These are phyloP conservation scores for Phoma sp. DNA, from an alignment of 2,329 filamentous ascomycete genomes.

Conservation along the genomic window DNA sequence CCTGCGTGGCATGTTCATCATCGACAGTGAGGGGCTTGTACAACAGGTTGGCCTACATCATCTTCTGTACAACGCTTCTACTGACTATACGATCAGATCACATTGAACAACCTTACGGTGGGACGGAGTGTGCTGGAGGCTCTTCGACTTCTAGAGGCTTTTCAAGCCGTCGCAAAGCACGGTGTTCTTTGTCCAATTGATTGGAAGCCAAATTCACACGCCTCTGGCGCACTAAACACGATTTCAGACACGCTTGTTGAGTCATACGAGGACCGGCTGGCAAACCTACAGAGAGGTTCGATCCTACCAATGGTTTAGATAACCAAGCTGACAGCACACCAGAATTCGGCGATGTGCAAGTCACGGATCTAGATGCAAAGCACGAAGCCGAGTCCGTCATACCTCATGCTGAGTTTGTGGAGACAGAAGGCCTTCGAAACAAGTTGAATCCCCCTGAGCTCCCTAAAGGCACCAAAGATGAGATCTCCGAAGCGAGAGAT, in stretches of 20 bases:
- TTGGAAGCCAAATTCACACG: constrained; percentile 32
- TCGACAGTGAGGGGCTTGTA: constrained; percentile 33
- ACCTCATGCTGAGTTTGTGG: constrained; percentile 9
- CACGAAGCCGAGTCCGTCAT: neutral
- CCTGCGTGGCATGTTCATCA: constrained; percentile 39
- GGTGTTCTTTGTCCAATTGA: constrained; percentile 40
- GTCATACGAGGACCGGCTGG: constrained; percentile 34
- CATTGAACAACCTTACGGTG: constrained; percentile 38
- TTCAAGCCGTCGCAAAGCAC: constrained; percentile 39
- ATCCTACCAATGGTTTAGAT: neutral
- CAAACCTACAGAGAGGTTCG: constrained; percentile 29
- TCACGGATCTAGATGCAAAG: constrained; percentile 30
- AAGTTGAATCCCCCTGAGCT: neutral
- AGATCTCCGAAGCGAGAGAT: constrained; percentile 1
- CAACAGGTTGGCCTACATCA: constrained; percentile 29
- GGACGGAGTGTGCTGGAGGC: constrained; percentile 40
- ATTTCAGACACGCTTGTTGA: constrained; percentile 36
- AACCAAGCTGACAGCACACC: neutral
- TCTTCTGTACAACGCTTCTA: too few species aligned
- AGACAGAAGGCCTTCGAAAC: neutral
- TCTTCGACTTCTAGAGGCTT: constrained; percentile 38
- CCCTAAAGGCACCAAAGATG: neutral
- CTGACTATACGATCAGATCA: constrained; percentile 20
- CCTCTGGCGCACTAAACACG: constrained; percentile 26
- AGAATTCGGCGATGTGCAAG: constrained; percentile 28